Evolutionary conservation across 2,329 filamentous ascomycete genomes (phyloP), one percentile per base, ranked within the genome.

Genomic region (Allantophomopsis lycopodina): DNA sequence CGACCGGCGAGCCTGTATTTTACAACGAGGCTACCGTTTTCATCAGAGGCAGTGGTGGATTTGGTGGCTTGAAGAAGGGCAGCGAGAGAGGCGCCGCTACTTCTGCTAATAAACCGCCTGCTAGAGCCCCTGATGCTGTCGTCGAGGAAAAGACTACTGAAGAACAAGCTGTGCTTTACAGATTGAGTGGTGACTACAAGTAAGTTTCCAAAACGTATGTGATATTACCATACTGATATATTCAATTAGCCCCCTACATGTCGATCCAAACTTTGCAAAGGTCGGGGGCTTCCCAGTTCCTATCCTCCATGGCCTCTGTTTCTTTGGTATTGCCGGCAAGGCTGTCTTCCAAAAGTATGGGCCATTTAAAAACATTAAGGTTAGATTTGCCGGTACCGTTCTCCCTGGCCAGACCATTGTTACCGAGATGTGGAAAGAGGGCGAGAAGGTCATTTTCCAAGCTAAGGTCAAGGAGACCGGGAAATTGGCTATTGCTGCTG

Each of bases 1-100:
- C 76, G 49, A 91, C 79, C 1, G 85, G 86, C 50, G 84, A 94
- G 58, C 83, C 93, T 43, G 65, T 98, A 47, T 96, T 96, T 66
- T 96, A 96, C 71, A 96, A 95, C 63, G 91, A 98, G 62, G 76
- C 75, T 47, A 89, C 83, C n/a, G 76, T 88, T 49, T 95, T 98
- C 68, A 76, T 98, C 48, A 79, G 89, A 42, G 89, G 89, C 37
- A 82, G 79, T 42, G 91, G 91, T 48, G 87, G 88, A 40, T 96
- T 96, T 54, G 87, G 82, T 41, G 91, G 91, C 7, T 73, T 78
- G 40, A 78, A 76, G 61, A 89, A 88, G 64, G 77, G 79, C 18
- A 55, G 63, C 14, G 82, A 94, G 53, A 75, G 91, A 41, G 88
- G 89, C 43, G 77, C 81, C 13, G 76, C 83, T 35, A 94, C 85